Evolutionary conservation across 441 rosid species (phyloP).

Genomic region (Pelargonium australe): DNA sequence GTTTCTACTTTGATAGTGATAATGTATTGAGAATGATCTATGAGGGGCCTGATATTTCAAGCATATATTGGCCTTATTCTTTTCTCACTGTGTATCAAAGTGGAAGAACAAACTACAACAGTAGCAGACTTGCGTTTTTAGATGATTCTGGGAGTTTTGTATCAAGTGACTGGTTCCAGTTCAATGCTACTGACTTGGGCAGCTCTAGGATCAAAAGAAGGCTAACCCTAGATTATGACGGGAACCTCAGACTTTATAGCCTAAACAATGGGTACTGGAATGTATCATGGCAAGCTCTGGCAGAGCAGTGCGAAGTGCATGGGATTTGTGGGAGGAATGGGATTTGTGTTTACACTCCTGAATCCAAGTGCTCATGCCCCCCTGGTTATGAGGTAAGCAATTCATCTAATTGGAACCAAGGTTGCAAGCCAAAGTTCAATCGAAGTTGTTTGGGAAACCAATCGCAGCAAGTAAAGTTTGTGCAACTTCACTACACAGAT

Average conservation of each 20-base stretch:
- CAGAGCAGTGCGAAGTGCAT: slow-evolving; percentile 22
- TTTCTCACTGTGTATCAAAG: not conserved
- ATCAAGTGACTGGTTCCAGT: slow-evolving; percentile 34
- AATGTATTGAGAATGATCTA: slow-evolving; percentile 36
- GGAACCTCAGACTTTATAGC: too few relatives aligned
- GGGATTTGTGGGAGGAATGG: slow-evolving; percentile 25
- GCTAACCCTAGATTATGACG: too few relatives aligned
- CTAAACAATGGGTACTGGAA: too few relatives aligned
- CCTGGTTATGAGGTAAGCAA: slow-evolving; percentile 31
- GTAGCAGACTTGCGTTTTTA: slow-evolving; percentile 30
- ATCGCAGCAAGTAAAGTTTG: slow-evolving; percentile 21
- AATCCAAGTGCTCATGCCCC: slow-evolving; percentile 43
- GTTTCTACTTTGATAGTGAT: slow-evolving; percentile 13
- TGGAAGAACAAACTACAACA: slow-evolving; percentile 32
- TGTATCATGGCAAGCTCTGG: too few relatives aligned
- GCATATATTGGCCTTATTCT: slow-evolving; percentile 40
- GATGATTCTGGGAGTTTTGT: slow-evolving; percentile 31
- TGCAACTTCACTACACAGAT: slow-evolving; percentile 30
- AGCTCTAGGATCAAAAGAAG: too few relatives aligned
- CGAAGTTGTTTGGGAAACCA: not conserved
- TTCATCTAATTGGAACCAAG: slow-evolving; percentile 30
- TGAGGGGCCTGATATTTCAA: slow-evolving; percentile 39
- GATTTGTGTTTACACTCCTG: slow-evolving; percentile 20
- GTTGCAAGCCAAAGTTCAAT: slow-evolving; percentile 36
- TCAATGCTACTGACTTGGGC: slow-evolving; percentile 28